These are phyloP conservation scores for Monilinia laxa DNA, from an alignment of 2,329 filamentous ascomycete species.

Conservation along the genomic window DNA sequence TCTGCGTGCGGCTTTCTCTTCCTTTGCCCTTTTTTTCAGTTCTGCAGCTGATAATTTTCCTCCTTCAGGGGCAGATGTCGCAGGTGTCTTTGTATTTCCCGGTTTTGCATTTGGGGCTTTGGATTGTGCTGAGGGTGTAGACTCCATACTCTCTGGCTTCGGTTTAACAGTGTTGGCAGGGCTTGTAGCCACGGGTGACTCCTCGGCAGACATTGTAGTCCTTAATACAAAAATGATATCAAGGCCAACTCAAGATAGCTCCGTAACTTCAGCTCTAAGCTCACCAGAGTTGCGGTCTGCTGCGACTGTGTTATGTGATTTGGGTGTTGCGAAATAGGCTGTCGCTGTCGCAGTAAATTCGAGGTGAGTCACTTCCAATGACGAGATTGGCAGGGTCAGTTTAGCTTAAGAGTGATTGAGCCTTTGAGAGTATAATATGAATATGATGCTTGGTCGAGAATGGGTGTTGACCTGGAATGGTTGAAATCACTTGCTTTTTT, in stretches of 20 bases:
- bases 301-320: constrained; percentile 1
- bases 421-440: neutral
- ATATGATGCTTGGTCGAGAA: neutral
- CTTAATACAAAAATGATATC: neutral
- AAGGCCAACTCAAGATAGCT: constrained; percentile 9
- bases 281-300: neutral
- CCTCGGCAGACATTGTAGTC: constrained; percentile 29
- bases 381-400: neutral
- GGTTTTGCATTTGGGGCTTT: constrained; percentile 24
- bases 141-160: constrained; percentile 10
- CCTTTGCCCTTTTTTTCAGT: constrained; percentile 84
- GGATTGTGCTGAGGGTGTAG: constrained; percentile 16
- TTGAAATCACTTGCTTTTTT: neutral
- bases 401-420: neutral
- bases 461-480: neutral
- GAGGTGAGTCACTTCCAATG: constrained; percentile 21
- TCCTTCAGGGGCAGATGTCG: constrained; percentile 33
- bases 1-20: constrained; percentile 84
- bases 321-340: constrained; percentile 7
- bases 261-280: neutral
- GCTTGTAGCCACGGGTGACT: constrained; percentile 26
- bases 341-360: constrained; percentile 7
- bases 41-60: constrained; percentile 57
- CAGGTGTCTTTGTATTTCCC: constrained; percentile 23
- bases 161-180: constrained; percentile 15